phyloP scores from a whole-genome alignment of 441 rosid genomes.

The California macrophylla region DNA sequence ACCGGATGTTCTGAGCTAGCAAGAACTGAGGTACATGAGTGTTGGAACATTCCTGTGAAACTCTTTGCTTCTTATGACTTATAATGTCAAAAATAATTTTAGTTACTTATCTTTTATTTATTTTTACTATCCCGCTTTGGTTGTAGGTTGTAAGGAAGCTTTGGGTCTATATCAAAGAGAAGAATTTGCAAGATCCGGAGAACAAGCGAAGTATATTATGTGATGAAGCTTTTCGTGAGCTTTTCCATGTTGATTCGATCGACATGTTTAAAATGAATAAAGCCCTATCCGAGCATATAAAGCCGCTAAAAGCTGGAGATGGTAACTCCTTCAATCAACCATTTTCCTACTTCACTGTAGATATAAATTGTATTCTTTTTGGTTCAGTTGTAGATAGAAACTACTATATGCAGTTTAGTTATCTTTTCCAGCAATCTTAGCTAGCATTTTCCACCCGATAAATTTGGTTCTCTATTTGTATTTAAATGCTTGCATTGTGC shows the following conservation, averaged over 20 bases:
- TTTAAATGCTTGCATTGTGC: not conserved
- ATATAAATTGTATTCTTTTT: not conserved
- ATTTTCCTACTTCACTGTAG: not conserved
- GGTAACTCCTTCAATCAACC: constrained; percentile 25
- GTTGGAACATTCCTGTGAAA: not conserved
- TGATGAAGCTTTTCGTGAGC: constrained; percentile 34
- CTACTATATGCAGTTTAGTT: not conserved
- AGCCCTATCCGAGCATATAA: constrained; percentile 48
- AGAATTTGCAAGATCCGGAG: constrained; percentile 53
- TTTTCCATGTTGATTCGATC: constrained; percentile 42
- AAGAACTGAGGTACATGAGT: constrained; percentile 21
- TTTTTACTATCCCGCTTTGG: not conserved
- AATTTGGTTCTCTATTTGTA: not conserved
- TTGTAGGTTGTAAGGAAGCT: constrained; percentile 47
- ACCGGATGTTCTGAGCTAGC: constrained; percentile 20
- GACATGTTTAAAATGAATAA: constrained; percentile 63
- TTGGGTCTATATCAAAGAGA: constrained; percentile 50
- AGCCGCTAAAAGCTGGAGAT: constrained; percentile 37
- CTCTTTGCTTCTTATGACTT: not conserved
- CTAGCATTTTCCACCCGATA: not conserved
- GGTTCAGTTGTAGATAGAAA: no score
- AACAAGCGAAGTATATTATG: constrained; percentile 46
- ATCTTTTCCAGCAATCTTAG: not conserved
- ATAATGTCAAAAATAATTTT: constrained; percentile 11
- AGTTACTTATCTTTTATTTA: constrained; percentile 5